Evolutionary conservation across 192 early-diverging fungal genomes (phyloP), one percentile per base, ranked within the genome.

Genomic region (Coemansia sp.): DNA sequence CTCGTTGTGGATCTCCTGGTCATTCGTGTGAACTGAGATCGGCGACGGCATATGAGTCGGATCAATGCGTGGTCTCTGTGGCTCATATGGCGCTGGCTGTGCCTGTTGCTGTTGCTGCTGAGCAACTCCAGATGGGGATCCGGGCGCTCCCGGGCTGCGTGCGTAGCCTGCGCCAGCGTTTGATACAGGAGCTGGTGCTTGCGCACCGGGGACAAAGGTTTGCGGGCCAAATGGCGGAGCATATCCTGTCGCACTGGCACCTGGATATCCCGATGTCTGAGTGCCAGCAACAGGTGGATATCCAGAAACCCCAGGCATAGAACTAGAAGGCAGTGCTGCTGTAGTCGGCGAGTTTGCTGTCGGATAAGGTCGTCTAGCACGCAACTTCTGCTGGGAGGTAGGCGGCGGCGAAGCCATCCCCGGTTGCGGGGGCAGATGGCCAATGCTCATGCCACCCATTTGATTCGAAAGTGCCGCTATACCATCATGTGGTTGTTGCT

Each of bases 1-100:
- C 23, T 82, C 78, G 38, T 78, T 81, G 73, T 91, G 90, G 7
- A 82, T 52, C 22, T 83, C 69, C 66, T 96, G 93, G 69, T 99
- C 95, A 18, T 77, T 72, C 55, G 88, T 86, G 58, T 95, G 94
- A 31, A 95, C 94, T 22, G 83, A 78, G 9, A 93, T 83, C 22
- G 96, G 95, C 21, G 89, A 88, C 18, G 97, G 97, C 56, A 99
- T 93, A 64, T 95, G 92, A 79, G 93, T 90, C 2, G 96, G 95
- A 68, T 99, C 94, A 54, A 99, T 99, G 18, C 86, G 85, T 23
- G 89, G 74, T 81, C 74, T 73, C 16, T 64, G 64, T 27, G 69
- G 78, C 60, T 70, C 70, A 16, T 64, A 71, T 10, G 71, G 73
- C 44, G 69, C 66, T 10, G 54, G 82, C 56, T 68, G 86, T 10